A percentile compares a stretch with the other conserved stretches of the same genome.
Conservation (phyloP, 192 early-diverging fungal genomes). For the Coemansia sp. region DNA sequence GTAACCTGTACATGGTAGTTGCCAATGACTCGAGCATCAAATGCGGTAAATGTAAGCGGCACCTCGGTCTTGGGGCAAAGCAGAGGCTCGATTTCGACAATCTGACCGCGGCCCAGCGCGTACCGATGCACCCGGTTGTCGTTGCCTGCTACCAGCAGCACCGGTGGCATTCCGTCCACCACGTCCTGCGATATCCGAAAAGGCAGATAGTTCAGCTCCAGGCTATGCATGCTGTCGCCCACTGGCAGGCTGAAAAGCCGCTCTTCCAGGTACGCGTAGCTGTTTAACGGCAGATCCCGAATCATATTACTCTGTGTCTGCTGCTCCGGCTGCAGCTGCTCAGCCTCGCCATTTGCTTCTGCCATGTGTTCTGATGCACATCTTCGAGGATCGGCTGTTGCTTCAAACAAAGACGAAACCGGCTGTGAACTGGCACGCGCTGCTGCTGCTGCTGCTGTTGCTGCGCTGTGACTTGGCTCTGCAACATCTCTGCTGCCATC, state of each 20-base stretch:
- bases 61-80: slow-evolving; percentile 37
- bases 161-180: slow-evolving; percentile 29
- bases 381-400: neutral
- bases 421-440: slow-evolving; percentile 6
- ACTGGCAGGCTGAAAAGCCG: slow-evolving; percentile 33
- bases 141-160: slow-evolving; percentile 48
- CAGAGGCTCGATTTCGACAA: slow-evolving; percentile 46
- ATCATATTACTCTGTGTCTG: neutral
- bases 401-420: neutral
- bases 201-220: slow-evolving; percentile 46
- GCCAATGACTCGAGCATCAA: slow-evolving; percentile 44
- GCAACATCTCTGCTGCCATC: neutral
- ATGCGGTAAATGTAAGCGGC: slow-evolving; percentile 37
- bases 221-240: slow-evolving; percentile 8
- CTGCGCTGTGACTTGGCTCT: neutral
- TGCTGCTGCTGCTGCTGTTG: neutral
- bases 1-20: slow-evolving; percentile 47
- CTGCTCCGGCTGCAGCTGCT: neutral
- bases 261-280: slow-evolving; percentile 50
- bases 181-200: slow-evolving; percentile 54
- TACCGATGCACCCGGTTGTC: slow-evolving; percentile 48
- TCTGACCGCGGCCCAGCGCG: slow-evolving; percentile 38
- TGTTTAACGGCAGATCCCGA: slow-evolving; percentile 25
- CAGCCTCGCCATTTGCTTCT: neutral
- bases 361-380: slow-evolving; percentile 4